These are phyloP conservation scores for Capsella bursapastoris DNA, from an alignment of 345 rosid species.

Conservation along the genomic window DNA sequence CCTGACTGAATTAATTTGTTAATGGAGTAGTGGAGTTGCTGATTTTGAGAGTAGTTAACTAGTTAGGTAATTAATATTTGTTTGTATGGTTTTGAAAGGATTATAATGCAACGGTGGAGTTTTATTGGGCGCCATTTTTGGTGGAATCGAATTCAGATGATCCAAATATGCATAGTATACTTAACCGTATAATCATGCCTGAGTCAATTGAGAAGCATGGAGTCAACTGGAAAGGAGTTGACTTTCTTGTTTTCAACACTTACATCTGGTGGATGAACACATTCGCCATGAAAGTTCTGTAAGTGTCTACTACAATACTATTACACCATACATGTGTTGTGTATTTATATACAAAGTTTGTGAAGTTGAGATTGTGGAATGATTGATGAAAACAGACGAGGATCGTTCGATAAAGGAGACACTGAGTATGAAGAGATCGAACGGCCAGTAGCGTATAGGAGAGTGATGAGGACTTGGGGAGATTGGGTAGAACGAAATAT, in stretches of 20 bases:
- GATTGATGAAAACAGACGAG: conserved; percentile 55
- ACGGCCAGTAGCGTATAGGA: conserved; percentile 71
- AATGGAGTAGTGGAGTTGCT: conserved; percentile 19
- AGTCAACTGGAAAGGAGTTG: conserved; percentile 76
- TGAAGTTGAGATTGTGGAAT: conserved; percentile 22
- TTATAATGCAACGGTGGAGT: conserved; percentile 92
- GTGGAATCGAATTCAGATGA: conserved; percentile 94
- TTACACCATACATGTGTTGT: neutral
- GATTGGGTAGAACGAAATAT: conserved; percentile 78
- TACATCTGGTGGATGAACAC: conserved; percentile 99
- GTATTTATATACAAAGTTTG: neutral
- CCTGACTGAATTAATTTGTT: neutral
- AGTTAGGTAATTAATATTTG: conserved; percentile 11
- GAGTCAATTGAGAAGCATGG: conserved; percentile 87
- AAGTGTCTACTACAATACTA: conserved; percentile 38
- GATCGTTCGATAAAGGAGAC: conserved; percentile 77
- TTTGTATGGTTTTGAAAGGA: conserved; percentile 49
- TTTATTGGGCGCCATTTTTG: conserved; percentile 97
- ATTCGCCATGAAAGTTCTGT: conserved; percentile 76
- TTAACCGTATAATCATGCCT: conserved; percentile 84
- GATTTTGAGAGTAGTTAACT: conserved; percentile 16
- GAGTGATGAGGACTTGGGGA: conserved; percentile 87
- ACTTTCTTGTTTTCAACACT: conserved; percentile 85
- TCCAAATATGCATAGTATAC: conserved; percentile 78
- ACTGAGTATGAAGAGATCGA: conserved; percentile 76